Percentiles rank a stretch among this genome's conserved stretches.
These are phyloP conservation scores for Calophaca sinica DNA, from an alignment of 306 rosid species.

Conservation along the genomic window DNA sequence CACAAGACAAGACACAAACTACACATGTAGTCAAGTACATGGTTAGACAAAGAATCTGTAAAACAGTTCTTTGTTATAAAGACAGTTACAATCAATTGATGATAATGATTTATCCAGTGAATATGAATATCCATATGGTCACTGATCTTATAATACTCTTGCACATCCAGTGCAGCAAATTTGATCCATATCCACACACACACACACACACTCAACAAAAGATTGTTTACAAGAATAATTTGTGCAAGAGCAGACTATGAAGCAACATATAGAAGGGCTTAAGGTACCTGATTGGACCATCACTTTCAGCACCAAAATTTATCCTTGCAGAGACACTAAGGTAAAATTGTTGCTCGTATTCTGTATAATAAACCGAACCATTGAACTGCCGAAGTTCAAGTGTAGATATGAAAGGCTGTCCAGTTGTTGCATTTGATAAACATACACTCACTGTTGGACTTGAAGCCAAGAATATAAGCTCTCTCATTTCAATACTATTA, in stretches of 20 bases:
- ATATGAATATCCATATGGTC: no score
- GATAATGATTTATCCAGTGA: no score
- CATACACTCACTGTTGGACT: conserved; percentile 79
- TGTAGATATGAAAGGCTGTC: conserved; percentile 92
- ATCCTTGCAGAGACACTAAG: conserved; percentile 97
- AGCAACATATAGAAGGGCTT: conserved; percentile 12
- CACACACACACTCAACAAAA: no score
- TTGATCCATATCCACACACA: no score
- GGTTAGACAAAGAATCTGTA: no score
- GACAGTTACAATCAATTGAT: no score
- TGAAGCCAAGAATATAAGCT: conserved; percentile 88
- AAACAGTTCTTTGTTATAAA: no score
- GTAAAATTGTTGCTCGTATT: conserved; percentile 72
- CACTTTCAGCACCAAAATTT: conserved; percentile 90
- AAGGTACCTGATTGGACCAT: conserved; percentile 76
- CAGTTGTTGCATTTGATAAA: conserved; percentile 95
- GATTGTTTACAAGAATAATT: background rate
- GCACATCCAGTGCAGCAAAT: no score
- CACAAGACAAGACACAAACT: background rate
- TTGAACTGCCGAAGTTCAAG: conserved; percentile 97
- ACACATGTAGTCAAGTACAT: no score
- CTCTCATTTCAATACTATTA: conserved; percentile 60
- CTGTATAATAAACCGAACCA: conserved; percentile 78
- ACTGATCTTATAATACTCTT: no score
- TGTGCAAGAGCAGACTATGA: background rate